Evolutionary conservation across 257 asterid genomes (phyloP).

Genomic region (Verbascum thapsus): DNA sequence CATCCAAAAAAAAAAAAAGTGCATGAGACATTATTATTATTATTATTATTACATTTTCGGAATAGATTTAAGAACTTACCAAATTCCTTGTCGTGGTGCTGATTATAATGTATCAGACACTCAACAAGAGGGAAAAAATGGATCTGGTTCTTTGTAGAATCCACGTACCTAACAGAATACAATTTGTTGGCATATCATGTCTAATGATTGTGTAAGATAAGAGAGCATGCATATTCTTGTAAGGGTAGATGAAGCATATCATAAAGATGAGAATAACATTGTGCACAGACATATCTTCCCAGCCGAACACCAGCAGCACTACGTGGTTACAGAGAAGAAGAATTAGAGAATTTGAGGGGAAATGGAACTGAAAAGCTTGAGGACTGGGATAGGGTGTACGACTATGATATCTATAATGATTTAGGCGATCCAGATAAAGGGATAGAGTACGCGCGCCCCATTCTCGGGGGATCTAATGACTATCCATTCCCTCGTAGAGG

Average conservation of each 20-base stretch:
- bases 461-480: slow-evolving; percentile 69
- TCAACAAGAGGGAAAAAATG: no score
- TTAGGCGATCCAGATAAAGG: slow-evolving; percentile 76
- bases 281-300: slow-evolving; percentile 72
- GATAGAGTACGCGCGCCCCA: slow-evolving; percentile 47
- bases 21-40: no score
- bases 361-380: slow-evolving; percentile 61
- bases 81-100: no score
- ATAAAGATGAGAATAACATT: background rate
- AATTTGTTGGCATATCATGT: no score
- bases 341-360: slow-evolving; percentile 62
- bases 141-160: no score
- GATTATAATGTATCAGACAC: no score
- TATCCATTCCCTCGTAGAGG: slow-evolving; percentile 83
- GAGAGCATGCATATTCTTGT: no score
- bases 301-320: slow-evolving; percentile 65
- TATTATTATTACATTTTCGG: no score
- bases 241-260: background rate
- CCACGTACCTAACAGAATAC: no score
- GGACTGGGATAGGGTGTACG: slow-evolving; percentile 79
- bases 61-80: no score
- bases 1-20: no score
- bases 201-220: no score
- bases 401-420: slow-evolving; percentile 71
- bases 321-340: slow-evolving; percentile 59